phyloP scores from a whole-genome alignment of 345 rosid genomes.

The Salix viminalis region DNA sequence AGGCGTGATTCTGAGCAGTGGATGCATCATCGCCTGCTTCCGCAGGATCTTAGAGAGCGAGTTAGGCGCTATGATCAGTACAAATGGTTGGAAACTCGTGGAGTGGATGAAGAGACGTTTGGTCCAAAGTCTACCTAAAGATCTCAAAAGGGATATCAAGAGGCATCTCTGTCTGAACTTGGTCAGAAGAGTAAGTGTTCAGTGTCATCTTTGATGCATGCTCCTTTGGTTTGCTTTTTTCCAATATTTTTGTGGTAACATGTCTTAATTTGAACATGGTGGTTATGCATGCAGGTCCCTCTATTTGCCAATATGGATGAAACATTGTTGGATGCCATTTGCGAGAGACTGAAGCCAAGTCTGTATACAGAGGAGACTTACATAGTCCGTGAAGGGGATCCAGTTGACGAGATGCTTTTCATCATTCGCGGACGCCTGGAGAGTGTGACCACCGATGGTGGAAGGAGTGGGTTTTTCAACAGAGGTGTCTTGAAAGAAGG shows the following conservation, averaged over 20 bases:
- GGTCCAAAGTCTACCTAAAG: conserved; percentile 77
- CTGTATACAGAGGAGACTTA: conserved; percentile 65
- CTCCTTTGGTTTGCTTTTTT: neutral
- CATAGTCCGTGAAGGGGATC: conserved; percentile 83
- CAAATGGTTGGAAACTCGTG: conserved; percentile 75
- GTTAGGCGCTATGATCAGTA: conserved; percentile 69
- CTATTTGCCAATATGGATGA: conserved; percentile 87
- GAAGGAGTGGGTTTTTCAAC: conserved; percentile 82
- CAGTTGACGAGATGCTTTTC: conserved; percentile 83
- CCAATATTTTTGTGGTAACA: neutral
- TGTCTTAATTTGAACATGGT: neutral
- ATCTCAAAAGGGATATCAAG: conserved; percentile 82
- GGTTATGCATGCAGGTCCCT: conserved; percentile 51
- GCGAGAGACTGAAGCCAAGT: conserved; percentile 84
- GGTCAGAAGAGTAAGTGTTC: conserved; percentile 68
- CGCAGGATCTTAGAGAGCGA: conserved; percentile 57
- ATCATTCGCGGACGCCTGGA: conserved; percentile 76
- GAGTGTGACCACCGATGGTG: conserved; percentile 88
- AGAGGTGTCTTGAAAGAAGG: conserved; percentile 68
- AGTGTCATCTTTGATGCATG: neutral
- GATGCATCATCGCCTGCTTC: conserved; percentile 96
- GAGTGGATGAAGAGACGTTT: conserved; percentile 70
- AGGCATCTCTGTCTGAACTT: conserved; percentile 77
- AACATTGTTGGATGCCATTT: conserved; percentile 73
- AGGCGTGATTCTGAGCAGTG: conserved; percentile 87